Evolutionary conservation across 2,329 filamentous ascomycete species (phyloP).

Genomic region (Aspergillus floridensis): DNA sequence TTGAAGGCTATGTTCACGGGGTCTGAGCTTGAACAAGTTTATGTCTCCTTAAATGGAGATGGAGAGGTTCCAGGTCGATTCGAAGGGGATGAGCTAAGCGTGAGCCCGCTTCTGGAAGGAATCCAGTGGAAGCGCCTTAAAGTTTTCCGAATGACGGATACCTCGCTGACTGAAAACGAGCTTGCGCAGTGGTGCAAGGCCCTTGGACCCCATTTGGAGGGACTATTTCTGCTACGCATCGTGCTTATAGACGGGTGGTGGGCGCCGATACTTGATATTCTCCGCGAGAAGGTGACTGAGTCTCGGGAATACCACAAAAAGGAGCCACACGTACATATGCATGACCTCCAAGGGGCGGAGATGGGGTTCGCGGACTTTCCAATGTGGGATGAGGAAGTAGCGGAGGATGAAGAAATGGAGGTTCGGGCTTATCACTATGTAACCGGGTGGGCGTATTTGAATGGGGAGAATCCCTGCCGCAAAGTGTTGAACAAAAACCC

Average conservation of each 20-base stretch:
- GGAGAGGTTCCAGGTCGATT: background rate
- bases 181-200: background rate
- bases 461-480: too few relatives aligned
- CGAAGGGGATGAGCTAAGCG: too few relatives aligned
- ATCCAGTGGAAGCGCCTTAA: background rate
- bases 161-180: background rate
- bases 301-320: too few relatives aligned
- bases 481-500: too few relatives aligned
- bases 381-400: too few relatives aligned
- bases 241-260: background rate
- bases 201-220: background rate
- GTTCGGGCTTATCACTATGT: too few relatives aligned
- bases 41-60: background rate
- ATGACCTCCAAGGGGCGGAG: too few relatives aligned
- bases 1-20: background rate
- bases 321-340: too few relatives aligned
- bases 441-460: too few relatives aligned
- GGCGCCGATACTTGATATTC: background rate
- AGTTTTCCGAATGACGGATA: background rate
- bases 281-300: too few relatives aligned
- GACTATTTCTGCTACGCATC: background rate
- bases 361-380: too few relatives aligned
- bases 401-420: too few relatives aligned
- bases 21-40: background rate
- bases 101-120: background rate